phyloP scores from a whole-genome alignment of 768 basidiomycete genomes.

The Trametes meyenii region DNA sequence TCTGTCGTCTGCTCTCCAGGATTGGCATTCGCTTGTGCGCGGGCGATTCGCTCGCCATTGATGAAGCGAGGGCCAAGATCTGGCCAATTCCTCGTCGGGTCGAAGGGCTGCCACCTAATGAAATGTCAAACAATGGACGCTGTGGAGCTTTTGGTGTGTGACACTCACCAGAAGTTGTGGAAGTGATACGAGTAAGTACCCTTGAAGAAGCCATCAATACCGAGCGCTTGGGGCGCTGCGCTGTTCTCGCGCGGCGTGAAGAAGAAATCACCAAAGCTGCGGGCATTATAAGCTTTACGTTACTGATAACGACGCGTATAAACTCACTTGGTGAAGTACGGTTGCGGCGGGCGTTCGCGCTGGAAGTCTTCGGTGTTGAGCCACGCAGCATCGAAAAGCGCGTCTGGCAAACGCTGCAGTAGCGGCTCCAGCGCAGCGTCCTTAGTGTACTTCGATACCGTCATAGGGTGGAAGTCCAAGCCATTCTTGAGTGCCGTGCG shows the following conservation, averaged over 20 bases:
- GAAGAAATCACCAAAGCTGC: constrained; percentile 88
- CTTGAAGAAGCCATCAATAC: constrained; percentile 94
- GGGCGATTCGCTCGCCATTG: constrained; percentile 71
- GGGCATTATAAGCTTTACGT: not conserved
- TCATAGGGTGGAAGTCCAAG: constrained; percentile 97
- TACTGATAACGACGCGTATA: not conserved
- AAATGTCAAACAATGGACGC: not conserved
- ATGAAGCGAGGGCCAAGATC: constrained; percentile 84
- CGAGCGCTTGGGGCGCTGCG: constrained; percentile 84
- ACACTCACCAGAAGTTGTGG: constrained; percentile 87
- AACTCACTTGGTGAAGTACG: constrained; percentile 83
- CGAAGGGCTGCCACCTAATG: constrained; percentile 93
- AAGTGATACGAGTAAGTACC: constrained; percentile 97
- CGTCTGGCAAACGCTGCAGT: constrained; percentile 88
- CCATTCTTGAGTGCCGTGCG: constrained; percentile 92
- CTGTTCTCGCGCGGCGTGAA: constrained; percentile 72
- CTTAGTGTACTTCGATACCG: constrained; percentile 85
- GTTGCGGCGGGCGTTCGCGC: constrained; percentile 90
- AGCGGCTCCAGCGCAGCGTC: constrained; percentile 86
- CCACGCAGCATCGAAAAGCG: constrained; percentile 97
- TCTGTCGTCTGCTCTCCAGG: constrained; percentile 28
- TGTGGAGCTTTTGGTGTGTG: constrained; percentile 3
- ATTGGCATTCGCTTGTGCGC: constrained; percentile 43
- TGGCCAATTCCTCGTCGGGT: constrained; percentile 91
- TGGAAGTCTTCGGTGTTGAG: constrained; percentile 92